These are phyloP conservation scores for Cryphonectria radicalis DNA, from an alignment of 2,329 filamentous ascomycete species.

Conservation along the genomic window DNA sequence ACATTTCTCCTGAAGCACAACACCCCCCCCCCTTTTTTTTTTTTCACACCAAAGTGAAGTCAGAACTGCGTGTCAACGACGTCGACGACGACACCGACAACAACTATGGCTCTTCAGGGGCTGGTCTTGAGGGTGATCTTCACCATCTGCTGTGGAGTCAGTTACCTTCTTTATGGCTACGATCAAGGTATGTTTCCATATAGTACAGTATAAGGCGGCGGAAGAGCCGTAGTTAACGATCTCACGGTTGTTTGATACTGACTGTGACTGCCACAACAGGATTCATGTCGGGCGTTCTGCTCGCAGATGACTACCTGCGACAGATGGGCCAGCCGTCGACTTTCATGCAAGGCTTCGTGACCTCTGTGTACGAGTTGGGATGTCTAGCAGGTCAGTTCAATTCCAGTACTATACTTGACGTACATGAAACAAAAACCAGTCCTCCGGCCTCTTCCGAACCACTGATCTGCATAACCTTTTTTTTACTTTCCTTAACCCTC, in stretches of 20 bases:
- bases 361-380: constrained; percentile 14
- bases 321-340: constrained; percentile 18
- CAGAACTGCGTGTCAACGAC: neutral
- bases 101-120: constrained; percentile 12
- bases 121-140: constrained; percentile 13
- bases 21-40: too few species aligned
- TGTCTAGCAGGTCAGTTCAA: constrained; percentile 16
- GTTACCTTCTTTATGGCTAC: constrained; percentile 21
- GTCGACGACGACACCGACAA: neutral
- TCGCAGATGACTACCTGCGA: constrained; percentile 8
- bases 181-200: constrained; percentile 12
- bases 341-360: constrained; percentile 20
- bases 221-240: neutral
- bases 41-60: neutral
- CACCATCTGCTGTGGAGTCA: constrained; percentile 15
- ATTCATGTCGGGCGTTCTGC: constrained; percentile 19
- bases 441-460: neutral
- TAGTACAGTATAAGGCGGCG: too few species aligned
- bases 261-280: constrained; percentile 4
- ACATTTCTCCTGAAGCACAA: neutral
- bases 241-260: neutral
- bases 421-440: too few species aligned
- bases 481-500: neutral
- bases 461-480: neutral
- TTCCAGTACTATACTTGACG: neutral